Evolutionary conservation across 2,329 filamentous ascomycete genomes (phyloP).

Genomic region (Mycosphaerella arachidis): DNA sequence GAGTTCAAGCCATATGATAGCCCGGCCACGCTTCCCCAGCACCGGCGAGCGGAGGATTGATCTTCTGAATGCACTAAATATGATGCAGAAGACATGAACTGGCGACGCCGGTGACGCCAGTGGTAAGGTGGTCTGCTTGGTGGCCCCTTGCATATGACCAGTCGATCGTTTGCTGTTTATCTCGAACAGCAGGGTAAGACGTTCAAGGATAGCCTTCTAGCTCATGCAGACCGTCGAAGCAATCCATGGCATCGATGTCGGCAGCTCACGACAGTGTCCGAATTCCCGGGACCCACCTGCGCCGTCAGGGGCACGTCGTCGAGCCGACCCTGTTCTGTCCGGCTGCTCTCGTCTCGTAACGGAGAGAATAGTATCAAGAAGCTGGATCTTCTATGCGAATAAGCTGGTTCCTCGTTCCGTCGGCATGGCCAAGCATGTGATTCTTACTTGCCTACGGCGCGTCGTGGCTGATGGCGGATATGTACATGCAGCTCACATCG

Average conservation of each 20-base stretch:
- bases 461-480: too few species aligned
- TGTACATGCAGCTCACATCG: too few species aligned
- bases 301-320: background rate
- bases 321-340: background rate
- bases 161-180: background rate
- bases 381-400: too few species aligned
- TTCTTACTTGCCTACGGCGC: too few species aligned
- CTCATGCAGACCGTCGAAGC: slow-evolving; percentile 1
- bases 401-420: too few species aligned
- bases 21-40: background rate
- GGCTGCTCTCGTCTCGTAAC: too few species aligned
- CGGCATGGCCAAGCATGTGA: too few species aligned
- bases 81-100: background rate
- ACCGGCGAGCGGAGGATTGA: background rate
- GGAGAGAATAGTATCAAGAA: too few species aligned
- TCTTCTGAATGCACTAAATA: background rate
- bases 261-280: background rate
- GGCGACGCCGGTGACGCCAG: background rate
- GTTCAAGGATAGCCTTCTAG: background rate
- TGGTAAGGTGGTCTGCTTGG: background rate
- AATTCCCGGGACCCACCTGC: background rate
- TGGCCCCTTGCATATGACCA: background rate
- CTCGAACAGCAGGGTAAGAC: background rate
- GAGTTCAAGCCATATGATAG: background rate
- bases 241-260: background rate